Evolutionary conservation across 2,329 filamentous ascomycete species (phyloP).

Genomic region (Pseudogymnoascus sp.): DNA sequence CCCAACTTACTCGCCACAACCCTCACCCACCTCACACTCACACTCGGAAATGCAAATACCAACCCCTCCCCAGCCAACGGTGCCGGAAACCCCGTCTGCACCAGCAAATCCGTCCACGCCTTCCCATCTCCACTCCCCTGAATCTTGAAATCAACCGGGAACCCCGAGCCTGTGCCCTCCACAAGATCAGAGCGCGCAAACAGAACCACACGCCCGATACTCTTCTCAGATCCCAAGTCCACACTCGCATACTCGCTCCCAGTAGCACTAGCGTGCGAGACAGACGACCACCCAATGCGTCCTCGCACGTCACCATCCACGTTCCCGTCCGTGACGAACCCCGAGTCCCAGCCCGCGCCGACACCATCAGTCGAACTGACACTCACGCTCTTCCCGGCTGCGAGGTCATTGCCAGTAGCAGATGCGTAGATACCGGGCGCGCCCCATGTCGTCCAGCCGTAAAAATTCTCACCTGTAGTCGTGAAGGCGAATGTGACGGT

Average conservation of each 20-base stretch:
- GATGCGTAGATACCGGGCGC: conserved; percentile 13
- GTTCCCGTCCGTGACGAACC: neutral
- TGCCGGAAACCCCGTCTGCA: conserved; percentile 9
- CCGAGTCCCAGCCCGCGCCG: conserved; percentile 11
- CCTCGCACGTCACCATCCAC: neutral
- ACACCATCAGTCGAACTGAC: conserved; percentile 12
- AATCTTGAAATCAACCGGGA: conserved; percentile 14
- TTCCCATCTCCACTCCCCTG: conserved; percentile 11
- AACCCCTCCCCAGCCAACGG: conserved; percentile 13
- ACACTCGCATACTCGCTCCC: conserved; percentile 13
- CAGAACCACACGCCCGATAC: conserved; percentile 13
- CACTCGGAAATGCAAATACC: conserved; percentile 12
- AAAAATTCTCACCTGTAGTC: conserved; percentile 12
- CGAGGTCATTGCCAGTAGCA: conserved; percentile 11
- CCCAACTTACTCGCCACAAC: conserved; percentile 12
- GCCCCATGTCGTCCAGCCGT: conserved; percentile 16
- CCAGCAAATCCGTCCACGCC: conserved; percentile 11
- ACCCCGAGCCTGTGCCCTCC: conserved; percentile 11
- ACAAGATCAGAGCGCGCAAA: conserved; percentile 15
- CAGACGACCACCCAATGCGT: conserved; percentile 13
- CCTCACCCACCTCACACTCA: conserved; percentile 10
- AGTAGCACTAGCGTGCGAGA: conserved; percentile 6
- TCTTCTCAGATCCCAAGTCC: conserved; percentile 10
- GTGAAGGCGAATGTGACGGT: conserved; percentile 11
- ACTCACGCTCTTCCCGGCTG: conserved; percentile 6